Base-by-base conservation (phyloP, 768 basidiomycete genomes). In the Pseudohyphozyma bogoriensis region DNA sequence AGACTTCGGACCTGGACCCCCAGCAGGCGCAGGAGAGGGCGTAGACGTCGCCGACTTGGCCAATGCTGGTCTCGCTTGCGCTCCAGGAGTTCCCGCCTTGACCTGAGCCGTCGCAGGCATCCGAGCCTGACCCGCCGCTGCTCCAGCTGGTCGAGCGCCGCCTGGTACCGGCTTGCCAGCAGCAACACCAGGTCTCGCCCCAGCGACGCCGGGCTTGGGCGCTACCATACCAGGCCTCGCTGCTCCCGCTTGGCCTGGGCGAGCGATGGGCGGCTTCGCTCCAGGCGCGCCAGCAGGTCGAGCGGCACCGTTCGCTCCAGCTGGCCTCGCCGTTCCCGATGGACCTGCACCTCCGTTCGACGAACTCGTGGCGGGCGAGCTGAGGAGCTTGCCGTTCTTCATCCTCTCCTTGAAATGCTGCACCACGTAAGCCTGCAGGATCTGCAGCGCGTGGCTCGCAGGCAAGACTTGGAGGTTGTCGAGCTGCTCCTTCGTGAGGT, bases 341-440 rank as follows among this genome's bases (percentile, higher is more conserved):
- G 16, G 24, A 12, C n/a, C n/a, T 29, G 16, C 26, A 7, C 46
- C 26, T 47, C 28, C 46, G 24, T 45, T 55, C 42, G 42, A 55
- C 28, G 26, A 8, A 24, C 33, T 35, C 11, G 11, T 39, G 32
- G 20, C 45, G 24, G 12, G 3, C 26, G 33, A 46, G 20, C 26
- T 13, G 13, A n/a, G 3, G 28, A 37, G 37, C 28, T 39, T 29
- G 33, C 22, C 35, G 12, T 22, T 52, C 35, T n/a, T 52, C 55
- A 83, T 80, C 64, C 77, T 78, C 72, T 89, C 86, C 74, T 91
- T 92, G 70, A 90, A 74, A 62, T 84, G 86, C 56, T 85, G 81
- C 45, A 89, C 86, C 72, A 92, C 87, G 68, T 90, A 86, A 3
- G 81, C 83, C 63, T 89, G 89, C 58, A 93, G 76, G 26, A 89